Conservation (phyloP, 2,329 filamentous ascomycete species). For the Curvularia spicifera region DNA sequence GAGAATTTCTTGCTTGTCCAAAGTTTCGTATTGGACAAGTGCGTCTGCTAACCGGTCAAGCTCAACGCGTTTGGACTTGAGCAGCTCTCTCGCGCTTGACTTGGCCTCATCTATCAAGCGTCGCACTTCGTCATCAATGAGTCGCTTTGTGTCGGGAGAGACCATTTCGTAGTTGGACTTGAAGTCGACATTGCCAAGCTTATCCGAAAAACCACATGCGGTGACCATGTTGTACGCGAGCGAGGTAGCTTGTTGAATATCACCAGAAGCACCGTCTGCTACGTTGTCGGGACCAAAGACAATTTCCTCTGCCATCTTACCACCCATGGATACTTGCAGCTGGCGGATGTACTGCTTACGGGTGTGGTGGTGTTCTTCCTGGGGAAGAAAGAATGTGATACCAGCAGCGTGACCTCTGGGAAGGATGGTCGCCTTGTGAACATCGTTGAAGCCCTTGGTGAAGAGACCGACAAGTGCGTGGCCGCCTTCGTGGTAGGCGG, state of each 20-base stretch:
- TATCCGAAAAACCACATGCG: constrained; percentile 84
- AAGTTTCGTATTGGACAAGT: constrained; percentile 90
- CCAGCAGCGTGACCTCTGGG: constrained; percentile 86
- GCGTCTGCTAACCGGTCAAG: constrained; percentile 88
- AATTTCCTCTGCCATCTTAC: constrained; percentile 89
- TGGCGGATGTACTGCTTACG: constrained; percentile 81
- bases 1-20: constrained; percentile 87
- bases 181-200: constrained; percentile 89
- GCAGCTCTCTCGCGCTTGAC: constrained; percentile 71
- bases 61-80: constrained; percentile 79
- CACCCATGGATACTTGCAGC: constrained; percentile 82
- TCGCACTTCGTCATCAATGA: constrained; percentile 89
- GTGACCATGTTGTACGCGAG: constrained; percentile 89
- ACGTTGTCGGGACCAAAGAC: constrained; percentile 91
- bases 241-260: constrained; percentile 81
- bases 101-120: constrained; percentile 82
- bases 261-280: constrained; percentile 83
- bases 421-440: constrained; percentile 98
- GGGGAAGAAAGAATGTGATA: constrained; percentile 86
- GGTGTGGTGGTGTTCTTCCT: constrained; percentile 82
- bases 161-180: constrained; percentile 78
- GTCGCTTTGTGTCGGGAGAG: constrained; percentile 82
- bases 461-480: constrained; percentile 91
- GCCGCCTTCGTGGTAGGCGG: constrained; percentile 95
- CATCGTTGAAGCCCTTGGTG: constrained; percentile 72